A percentile compares a stretch with the other conserved stretches of the same genome.
These are phyloP conservation scores for Entoloma clypeatum DNA, from an alignment of 1,284 basidiomycete genomes.

Conservation along the genomic window DNA sequence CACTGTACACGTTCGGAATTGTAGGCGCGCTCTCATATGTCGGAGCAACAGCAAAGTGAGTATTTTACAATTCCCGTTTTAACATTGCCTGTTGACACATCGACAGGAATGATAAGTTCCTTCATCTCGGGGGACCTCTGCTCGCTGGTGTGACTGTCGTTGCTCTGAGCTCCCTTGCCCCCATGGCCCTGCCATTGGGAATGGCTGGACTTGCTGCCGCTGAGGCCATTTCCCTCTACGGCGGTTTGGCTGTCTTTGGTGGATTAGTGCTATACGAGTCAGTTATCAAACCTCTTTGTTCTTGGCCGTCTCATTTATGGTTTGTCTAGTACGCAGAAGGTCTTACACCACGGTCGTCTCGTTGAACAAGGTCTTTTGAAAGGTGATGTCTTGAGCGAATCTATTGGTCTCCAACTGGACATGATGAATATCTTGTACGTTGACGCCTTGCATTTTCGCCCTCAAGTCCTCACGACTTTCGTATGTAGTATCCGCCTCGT, in stretches of 20 bases:
- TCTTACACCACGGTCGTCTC: constrained; percentile 73
- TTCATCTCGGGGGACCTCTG: constrained; percentile 82
- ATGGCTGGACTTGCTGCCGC: constrained; percentile 72
- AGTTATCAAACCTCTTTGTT: constrained; percentile 23
- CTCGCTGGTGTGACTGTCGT: constrained; percentile 86
- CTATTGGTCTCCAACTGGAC: constrained; percentile 77
- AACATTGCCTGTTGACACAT: background rate
- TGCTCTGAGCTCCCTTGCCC: constrained; percentile 80
- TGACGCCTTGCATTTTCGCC: constrained; percentile 2
- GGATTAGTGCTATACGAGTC: constrained; percentile 88
- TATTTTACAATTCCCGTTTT: constrained; percentile 6
- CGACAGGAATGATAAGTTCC: constrained; percentile 73
- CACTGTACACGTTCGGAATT: constrained; percentile 83
- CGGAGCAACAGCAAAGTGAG: constrained; percentile 81
- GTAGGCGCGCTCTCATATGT: constrained; percentile 84
- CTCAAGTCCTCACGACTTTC: constrained; percentile 3
- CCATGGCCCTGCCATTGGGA: constrained; percentile 82
- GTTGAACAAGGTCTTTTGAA: constrained; percentile 66
- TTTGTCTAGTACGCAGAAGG: constrained; percentile 67
- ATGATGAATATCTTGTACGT: constrained; percentile 85
- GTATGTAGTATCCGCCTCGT: constrained; percentile 69
- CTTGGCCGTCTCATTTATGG: constrained; percentile 4
- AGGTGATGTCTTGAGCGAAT: constrained; percentile 77
- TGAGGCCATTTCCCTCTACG: constrained; percentile 80
- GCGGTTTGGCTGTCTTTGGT: constrained; percentile 84